A percentile compares a stretch with the other conserved stretches of the same genome.
Evolutionary conservation across 2,329 filamentous ascomycete species (phyloP).

Genomic region (Ascomycota sp.): DNA sequence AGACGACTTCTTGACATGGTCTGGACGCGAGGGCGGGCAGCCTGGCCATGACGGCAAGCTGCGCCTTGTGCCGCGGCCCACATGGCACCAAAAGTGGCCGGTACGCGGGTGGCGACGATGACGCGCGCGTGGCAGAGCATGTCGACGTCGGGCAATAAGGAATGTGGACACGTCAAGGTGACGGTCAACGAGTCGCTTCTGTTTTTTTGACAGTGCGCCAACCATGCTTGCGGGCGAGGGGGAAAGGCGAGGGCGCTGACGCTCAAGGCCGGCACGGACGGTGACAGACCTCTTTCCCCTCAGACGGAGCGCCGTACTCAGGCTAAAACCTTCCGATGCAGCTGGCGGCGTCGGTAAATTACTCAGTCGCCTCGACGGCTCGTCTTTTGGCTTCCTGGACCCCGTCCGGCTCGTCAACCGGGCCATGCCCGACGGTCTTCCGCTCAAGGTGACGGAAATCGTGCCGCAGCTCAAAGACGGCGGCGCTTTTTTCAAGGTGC

Average conservation of each 20-base stretch:
- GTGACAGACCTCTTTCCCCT: conserved; percentile 64
- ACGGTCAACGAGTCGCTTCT: conserved; percentile 60
- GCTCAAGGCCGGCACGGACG: too few relatives aligned
- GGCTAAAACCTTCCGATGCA: conserved; percentile 25
- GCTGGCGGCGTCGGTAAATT: conserved; percentile 28
- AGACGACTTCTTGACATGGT: too few relatives aligned
- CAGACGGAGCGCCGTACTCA: conserved; percentile 34
- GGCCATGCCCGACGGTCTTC: conserved; percentile 39
- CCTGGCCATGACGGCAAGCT: too few relatives aligned
- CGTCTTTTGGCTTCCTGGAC: conserved; percentile 27
- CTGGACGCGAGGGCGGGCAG: too few relatives aligned
- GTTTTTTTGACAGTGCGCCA: conserved; percentile 74
- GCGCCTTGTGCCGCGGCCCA: too few relatives aligned
- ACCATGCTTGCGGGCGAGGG: too few relatives aligned
- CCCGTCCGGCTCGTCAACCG: conserved; percentile 34
- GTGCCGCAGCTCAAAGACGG: conserved; percentile 77
- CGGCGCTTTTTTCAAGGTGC: conserved; percentile 80
- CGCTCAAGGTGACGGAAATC: conserved; percentile 59
- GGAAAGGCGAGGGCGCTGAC: too few relatives aligned
- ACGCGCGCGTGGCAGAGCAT: conserved; percentile 2
- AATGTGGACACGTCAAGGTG: conserved; percentile 65
- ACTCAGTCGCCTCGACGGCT: conserved; percentile 29
- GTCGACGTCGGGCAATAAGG: conserved; percentile 28
- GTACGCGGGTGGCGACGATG: background rate
- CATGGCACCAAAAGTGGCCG: too few relatives aligned